phyloP scores from a whole-genome alignment of 352 stramenopile species.

The Plasmopara muralis region DNA sequence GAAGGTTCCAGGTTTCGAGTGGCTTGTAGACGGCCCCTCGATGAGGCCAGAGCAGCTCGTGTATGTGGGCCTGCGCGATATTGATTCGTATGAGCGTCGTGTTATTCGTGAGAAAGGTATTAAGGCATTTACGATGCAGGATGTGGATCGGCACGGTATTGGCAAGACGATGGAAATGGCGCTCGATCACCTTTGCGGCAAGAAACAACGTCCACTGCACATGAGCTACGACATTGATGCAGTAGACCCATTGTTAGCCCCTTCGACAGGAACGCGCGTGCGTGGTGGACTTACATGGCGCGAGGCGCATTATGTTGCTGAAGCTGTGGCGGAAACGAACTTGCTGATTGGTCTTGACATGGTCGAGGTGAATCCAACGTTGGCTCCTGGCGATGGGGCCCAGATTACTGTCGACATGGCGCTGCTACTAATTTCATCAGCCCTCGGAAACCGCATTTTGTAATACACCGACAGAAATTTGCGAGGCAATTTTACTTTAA shows the following conservation, averaged over 20 bases:
- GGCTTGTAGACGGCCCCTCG: conserved; percentile 71
- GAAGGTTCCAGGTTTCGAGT: conserved; percentile 92
- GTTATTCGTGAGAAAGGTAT: conserved; percentile 91
- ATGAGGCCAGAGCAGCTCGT: conserved; percentile 89
- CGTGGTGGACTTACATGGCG: conserved; percentile 94
- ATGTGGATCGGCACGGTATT: conserved; percentile 95
- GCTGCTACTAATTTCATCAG: conserved; percentile 88
- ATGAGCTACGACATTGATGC: conserved; percentile 98
- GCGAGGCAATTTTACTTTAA: too few relatives aligned
- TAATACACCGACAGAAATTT: conserved; percentile 23
- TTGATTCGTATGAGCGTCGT: conserved; percentile 88
- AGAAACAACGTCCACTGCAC: conserved; percentile 90
- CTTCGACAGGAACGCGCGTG: conserved; percentile 94
- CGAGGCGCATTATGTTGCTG: conserved; percentile 95
- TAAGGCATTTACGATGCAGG: conserved; percentile 95
- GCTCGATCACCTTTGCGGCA: conserved; percentile 88
- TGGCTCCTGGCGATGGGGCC: conserved; percentile 83
- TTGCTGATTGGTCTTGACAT: conserved; percentile 88
- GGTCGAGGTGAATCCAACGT: conserved; percentile 93
- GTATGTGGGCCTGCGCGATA: conserved; percentile 93
- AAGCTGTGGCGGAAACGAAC: conserved; percentile 89
- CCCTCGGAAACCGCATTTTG: conserved; percentile 90
- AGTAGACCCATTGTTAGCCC: conserved; percentile 91
- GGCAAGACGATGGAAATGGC: conserved; percentile 95
- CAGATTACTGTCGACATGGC: conserved; percentile 92